A percentile compares a stretch with the other conserved stretches of the same genome.
These are phyloP conservation scores for Zostera marina DNA, from an alignment of 116 monocot species.

Conservation along the genomic window DNA sequence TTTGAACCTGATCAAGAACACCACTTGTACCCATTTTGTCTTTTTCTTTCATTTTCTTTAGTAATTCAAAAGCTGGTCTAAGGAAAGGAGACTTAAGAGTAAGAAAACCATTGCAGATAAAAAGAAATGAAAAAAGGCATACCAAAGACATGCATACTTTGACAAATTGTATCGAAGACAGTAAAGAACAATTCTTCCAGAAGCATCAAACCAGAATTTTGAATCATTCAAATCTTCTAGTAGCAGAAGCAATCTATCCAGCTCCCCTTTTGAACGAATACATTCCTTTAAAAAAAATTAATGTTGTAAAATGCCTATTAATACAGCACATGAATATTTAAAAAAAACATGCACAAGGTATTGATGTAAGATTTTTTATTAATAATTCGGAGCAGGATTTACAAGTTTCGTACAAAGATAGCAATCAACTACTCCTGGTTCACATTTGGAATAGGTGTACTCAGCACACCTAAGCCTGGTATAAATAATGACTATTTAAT, in stretches of 20 bases:
- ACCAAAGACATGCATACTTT: background rate
- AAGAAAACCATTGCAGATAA: slow-evolving; percentile 1
- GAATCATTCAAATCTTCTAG: slow-evolving; percentile 50
- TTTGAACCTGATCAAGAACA: slow-evolving; percentile 71
- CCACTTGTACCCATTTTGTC: slow-evolving; percentile 35
- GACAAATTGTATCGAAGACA: slow-evolving; percentile 43
- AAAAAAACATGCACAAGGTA: too few relatives aligned
- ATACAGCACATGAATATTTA: background rate
- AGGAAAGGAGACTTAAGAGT: slow-evolving; percentile 1
- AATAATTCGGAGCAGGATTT: too few relatives aligned
- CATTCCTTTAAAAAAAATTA: slow-evolving; percentile 34
- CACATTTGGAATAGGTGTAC: too few relatives aligned
- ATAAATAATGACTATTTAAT: too few relatives aligned
- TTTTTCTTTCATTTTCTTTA: slow-evolving; percentile 51
- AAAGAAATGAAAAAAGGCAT: background rate
- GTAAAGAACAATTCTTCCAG: slow-evolving; percentile 60
- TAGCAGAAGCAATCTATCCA: slow-evolving; percentile 54
- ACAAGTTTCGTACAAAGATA: too few relatives aligned
- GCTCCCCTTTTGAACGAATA: slow-evolving; percentile 41
- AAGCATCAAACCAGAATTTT: slow-evolving; percentile 67
- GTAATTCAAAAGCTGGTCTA: slow-evolving; percentile 58
- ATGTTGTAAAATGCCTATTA: background rate
- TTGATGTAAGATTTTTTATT: too few relatives aligned
- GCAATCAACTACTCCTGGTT: too few relatives aligned
- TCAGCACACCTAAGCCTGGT: too few relatives aligned